These are phyloP conservation scores for Acanthamoeba sp. DNA, from an alignment of 208 protist species.

Conservation along the genomic window DNA sequence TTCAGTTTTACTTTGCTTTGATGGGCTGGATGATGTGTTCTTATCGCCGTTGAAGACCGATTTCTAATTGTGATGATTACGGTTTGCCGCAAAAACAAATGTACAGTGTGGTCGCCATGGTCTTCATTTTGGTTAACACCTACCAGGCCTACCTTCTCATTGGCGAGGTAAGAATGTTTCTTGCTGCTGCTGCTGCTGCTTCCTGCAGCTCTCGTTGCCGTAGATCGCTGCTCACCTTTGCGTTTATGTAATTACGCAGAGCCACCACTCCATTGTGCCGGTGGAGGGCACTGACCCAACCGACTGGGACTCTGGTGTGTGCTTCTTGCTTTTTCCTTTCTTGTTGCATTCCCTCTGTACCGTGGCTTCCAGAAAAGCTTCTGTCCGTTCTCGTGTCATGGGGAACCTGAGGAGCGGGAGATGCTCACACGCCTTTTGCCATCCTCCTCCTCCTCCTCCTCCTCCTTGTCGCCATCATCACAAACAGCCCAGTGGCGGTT, in stretches of 20 bases:
- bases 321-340: neutral
- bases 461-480: neutral
- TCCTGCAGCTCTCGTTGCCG: no score
- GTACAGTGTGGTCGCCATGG: neutral
- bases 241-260: neutral
- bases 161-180: slow-evolving; percentile 26
- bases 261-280: neutral
- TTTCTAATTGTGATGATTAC: no score
- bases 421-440: no score
- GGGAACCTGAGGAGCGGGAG: no score
- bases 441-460: neutral
- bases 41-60: no score
- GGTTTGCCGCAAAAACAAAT: no score
- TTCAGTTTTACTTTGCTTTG: no score
- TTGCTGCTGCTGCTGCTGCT: no score
- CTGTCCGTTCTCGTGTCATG: no score
- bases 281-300: slow-evolving; percentile 11
- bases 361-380: no score
- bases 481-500: neutral
- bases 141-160: slow-evolving; percentile 48
- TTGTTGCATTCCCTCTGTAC: neutral
- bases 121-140: slow-evolving; percentile 26
- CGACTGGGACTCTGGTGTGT: neutral
- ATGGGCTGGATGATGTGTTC: no score
- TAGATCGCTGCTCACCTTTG: no score